Base-by-base conservation (phyloP, 192 early-diverging fungal genomes). In the Entrophospora sp. region DNA sequence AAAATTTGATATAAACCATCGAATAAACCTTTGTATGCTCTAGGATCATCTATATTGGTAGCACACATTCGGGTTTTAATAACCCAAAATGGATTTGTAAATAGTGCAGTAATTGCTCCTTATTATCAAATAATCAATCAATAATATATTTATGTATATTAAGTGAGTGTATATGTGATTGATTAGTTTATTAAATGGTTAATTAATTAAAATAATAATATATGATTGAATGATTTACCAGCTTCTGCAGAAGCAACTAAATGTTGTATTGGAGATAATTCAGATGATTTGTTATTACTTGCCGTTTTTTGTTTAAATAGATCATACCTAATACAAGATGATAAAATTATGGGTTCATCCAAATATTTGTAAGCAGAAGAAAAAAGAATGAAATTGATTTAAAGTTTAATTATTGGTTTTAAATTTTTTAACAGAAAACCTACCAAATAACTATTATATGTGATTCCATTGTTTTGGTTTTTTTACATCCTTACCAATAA, bases 51-150 rank as follows among this genome's bases (percentile, higher is more conserved):
- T 12, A 74, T 57, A 36, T 80, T 79, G 7, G 89, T 88, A 1
- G 88, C 84, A 66, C 85, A 89, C 81, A 92, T 89, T 13, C 90
- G 78, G 0, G 88, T 89, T 66, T 92, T 92, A 45, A 92, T 85
- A 5, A 92, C 89, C 90, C 89, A 92, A 36, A 92, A 69, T 0
- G 90, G 90, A 66, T 92, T 92, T 1, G 89, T 82, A 34, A 85
- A 79, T 20, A 85, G 77, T 22, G 87, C 86, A 0, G 88, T 89
- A 13, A 87, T 66, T 0, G 85, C 85, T 6, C 89, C 82, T 77
- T 20, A 46, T n/a, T n/a, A n/a, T n/a, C n/a, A 45, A 45, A 30
- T 45, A 40, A 27, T 36, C 35, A 55, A 56, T 25, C 34, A 49
- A 37, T 38, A 43, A 18, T n/a, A 20, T 25, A 44, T 27, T 7